Evolutionary conservation across 164 flowering plant genomes (phyloP).

Genomic region (Annona squamosa): DNA sequence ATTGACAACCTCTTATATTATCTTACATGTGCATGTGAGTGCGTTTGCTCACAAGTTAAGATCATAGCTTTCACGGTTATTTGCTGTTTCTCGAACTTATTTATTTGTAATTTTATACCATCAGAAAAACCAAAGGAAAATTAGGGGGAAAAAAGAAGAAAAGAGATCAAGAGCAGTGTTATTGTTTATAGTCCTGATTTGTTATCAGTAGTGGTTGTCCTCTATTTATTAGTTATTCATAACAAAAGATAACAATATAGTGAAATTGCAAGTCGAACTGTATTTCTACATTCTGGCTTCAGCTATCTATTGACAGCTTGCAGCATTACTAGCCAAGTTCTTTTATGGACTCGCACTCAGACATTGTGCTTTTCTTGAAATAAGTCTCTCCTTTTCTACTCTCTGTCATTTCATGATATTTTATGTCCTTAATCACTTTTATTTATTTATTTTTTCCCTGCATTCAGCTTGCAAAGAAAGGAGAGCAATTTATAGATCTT

Average conservation of each 20-base stretch:
- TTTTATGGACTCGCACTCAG: not conserved
- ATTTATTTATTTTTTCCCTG: not conserved
- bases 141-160: no score
- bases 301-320: not conserved
- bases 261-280: not conserved
- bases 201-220: not conserved
- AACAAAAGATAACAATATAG: not conserved
- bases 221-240: not conserved
- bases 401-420: conserved; percentile 42
- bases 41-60: no score
- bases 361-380: not conserved
- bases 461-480: conserved; percentile 87
- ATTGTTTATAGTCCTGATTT: not conserved
- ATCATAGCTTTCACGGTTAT: no score
- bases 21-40: no score
- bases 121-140: no score
- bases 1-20: no score
- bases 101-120: no score
- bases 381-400: not conserved
- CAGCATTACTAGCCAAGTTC: not conserved
- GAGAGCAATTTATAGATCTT: conserved; percentile 69
- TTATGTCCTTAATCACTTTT: not conserved
- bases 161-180: no score
- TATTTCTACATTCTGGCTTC: not conserved
- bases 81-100: no score